These are phyloP conservation scores for Neonectria faginata DNA, from an alignment of 2,329 filamentous ascomycete species.

Conservation along the genomic window DNA sequence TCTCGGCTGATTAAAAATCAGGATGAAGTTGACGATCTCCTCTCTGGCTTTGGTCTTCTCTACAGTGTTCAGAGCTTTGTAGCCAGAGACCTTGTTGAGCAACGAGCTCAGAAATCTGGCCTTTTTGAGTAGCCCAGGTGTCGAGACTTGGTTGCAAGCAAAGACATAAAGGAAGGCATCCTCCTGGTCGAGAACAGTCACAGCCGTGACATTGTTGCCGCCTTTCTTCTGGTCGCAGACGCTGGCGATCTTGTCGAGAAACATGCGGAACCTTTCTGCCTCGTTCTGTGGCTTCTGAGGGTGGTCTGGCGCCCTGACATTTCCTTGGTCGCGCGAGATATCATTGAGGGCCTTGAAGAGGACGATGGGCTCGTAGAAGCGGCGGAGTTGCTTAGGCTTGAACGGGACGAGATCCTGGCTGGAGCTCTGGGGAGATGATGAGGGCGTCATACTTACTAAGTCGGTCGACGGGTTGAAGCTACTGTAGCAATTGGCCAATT, in stretches of 20 bases:
- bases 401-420: conserved; percentile 18
- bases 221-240: conserved; percentile 47
- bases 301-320: conserved; percentile 7
- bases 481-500: background rate
- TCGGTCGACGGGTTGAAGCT: background rate
- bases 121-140: background rate
- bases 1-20: conserved; percentile 38
- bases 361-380: conserved; percentile 47
- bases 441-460: background rate
- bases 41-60: background rate
- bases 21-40: conserved; percentile 28
- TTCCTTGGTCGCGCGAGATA: conserved; percentile 28
- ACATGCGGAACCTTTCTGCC: conserved; percentile 43
- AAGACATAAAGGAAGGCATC: conserved; percentile 47
- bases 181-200: conserved; percentile 46
- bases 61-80: fast-evolving
- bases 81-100: conserved; percentile 24
- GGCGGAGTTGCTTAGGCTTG: conserved; percentile 36
- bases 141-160: conserved; percentile 45
- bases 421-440: background rate
- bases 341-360: conserved; percentile 42
- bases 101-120: conserved; percentile 29
- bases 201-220: conserved; percentile 48
- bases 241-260: conserved; percentile 48
- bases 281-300: conserved; percentile 21